Evolutionary conservation across 192 early-diverging fungal genomes (phyloP), one percentile per base, ranked within the genome.

Genomic region (Chytriomyces confervae): DNA sequence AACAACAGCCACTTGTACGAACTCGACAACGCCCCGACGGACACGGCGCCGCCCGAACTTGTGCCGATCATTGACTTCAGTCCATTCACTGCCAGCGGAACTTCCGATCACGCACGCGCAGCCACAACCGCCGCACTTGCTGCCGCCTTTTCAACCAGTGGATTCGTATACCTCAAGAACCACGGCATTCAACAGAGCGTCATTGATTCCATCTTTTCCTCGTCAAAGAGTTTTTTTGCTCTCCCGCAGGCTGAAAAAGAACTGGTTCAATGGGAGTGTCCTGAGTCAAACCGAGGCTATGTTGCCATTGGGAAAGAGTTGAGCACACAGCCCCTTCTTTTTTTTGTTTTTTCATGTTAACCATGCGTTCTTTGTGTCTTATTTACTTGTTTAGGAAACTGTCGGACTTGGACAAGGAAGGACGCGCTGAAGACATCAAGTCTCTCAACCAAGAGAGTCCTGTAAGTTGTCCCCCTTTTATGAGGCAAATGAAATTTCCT

Each of bases 261-360:
- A 16, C 16, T 10, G n/a, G n/a, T 80, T 20, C 53, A 8, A 10
- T 80, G 79, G 79, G 73, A 75, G 13, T 78, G 47, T 20, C 63
- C 75, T 6, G 79, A 80, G 47, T 51, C 64, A 64, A 80, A 80
- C 65, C 44, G 79, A 11, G 79, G 79, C 23, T 80, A 80, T 78
- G 79, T 77, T 7, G 44, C 48, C 5, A 36, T 64, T 46, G 79
- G 79, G 11, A 13, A 64, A 44, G 79, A 80, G 65, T 72, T 44
- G 53, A 72, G 72, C 57, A 27, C 57, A 27, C 67, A 1, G 11
- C 67, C 0, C 29, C 16, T 44, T 23, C 7, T 45, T 20, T 46
- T n/a, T 48, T 20, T n/a, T n/a, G n/a, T n/a, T 20, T 1, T 48
- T 36, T 36, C 5, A 6, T 71, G 23, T 71, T 47, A 47, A 69